These are phyloP conservation scores for Miamiensis avidus DNA, from an alignment of 169 alveolate species.

Conservation along the genomic window DNA sequence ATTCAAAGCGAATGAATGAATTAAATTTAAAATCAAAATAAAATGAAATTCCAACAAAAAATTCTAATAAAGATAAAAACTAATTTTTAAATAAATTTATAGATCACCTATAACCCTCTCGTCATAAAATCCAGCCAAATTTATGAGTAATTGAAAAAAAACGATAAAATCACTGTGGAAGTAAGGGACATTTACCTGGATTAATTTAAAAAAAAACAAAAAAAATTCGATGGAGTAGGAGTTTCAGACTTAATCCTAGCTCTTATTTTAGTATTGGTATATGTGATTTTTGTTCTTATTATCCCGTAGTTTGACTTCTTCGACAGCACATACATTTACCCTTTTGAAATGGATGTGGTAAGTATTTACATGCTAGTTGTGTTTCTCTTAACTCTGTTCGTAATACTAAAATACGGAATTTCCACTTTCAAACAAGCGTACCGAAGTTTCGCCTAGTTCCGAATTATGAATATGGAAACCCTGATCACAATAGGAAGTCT, in stretches of 20 bases:
- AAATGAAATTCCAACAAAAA: no score
- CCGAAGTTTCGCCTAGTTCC: neutral
- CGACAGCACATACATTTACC: neutral
- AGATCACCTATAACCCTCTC: neutral
- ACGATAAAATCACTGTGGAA: neutral
- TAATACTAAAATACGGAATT: neutral
- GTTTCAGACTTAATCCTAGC: neutral
- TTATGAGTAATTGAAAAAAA: neutral
- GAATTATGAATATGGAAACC: conserved; percentile 50
- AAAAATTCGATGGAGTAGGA: neutral
- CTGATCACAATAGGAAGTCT: conserved; percentile 36
- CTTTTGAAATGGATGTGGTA: neutral
- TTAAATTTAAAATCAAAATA: no score
- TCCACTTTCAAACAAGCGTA: neutral
- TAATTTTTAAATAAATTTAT: no score
- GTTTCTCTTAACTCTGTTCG: neutral
- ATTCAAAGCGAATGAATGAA: no score
- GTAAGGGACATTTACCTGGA: neutral
- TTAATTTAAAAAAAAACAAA: no score
- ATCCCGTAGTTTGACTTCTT: conserved; percentile 2
- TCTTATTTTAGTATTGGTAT: no score
- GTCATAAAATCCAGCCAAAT: neutral
- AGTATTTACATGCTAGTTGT: neutral
- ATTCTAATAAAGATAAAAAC: no score
- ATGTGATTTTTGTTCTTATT: neutral